Evolutionary conservation across 1,139 yeast species (phyloP).

Genomic region (Meyerozyma guilliermondii): DNA sequence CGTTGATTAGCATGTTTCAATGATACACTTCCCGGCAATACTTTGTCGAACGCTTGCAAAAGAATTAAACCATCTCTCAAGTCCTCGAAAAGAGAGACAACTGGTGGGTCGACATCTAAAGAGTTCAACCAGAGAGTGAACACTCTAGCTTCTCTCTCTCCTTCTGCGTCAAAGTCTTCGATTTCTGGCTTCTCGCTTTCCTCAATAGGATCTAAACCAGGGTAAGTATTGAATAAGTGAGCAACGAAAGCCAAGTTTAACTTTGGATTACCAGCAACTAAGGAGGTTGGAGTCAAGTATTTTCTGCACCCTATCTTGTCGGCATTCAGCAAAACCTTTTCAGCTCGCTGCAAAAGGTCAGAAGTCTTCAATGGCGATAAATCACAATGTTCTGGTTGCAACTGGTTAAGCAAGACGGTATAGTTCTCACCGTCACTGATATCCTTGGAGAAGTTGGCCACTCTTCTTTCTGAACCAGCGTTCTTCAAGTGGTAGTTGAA

Average conservation of each 20-base stretch:
- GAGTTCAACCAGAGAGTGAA: slow-evolving; percentile 97
- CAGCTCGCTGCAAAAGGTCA: slow-evolving; percentile 79
- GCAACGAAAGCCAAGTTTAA: slow-evolving; percentile 96
- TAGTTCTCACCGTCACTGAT: slow-evolving; percentile 94
- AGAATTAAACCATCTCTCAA: slow-evolving; percentile 87
- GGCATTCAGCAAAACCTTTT: slow-evolving; percentile 77
- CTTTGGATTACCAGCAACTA: slow-evolving; percentile 95
- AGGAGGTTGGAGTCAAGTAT: slow-evolving; percentile 86
- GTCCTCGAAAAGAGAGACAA: slow-evolving; percentile 87
- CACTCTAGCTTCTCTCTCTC: slow-evolving; percentile 98
- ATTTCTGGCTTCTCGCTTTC: slow-evolving; percentile 86
- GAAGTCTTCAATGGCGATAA: slow-evolving; percentile 71
- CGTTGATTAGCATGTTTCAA: slow-evolving; percentile 76
- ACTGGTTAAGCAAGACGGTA: slow-evolving; percentile 81
- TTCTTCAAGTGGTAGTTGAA: slow-evolving; percentile 92
- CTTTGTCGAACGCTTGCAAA: slow-evolving; percentile 92
- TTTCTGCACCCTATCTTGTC: slow-evolving; percentile 90
- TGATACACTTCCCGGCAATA: slow-evolving; percentile 88
- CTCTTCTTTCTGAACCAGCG: slow-evolving; percentile 88
- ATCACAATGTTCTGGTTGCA: slow-evolving; percentile 81
- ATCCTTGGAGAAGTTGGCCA: slow-evolving; percentile 78
- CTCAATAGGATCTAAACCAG: slow-evolving; percentile 93
- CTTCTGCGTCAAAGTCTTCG: slow-evolving; percentile 97
- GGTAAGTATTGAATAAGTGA: slow-evolving; percentile 90
- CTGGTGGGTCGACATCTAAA: slow-evolving; percentile 92